Evolutionary conservation across 768 basidiomycete genomes (phyloP).

Genomic region (Neoboletus brunneissimus): DNA sequence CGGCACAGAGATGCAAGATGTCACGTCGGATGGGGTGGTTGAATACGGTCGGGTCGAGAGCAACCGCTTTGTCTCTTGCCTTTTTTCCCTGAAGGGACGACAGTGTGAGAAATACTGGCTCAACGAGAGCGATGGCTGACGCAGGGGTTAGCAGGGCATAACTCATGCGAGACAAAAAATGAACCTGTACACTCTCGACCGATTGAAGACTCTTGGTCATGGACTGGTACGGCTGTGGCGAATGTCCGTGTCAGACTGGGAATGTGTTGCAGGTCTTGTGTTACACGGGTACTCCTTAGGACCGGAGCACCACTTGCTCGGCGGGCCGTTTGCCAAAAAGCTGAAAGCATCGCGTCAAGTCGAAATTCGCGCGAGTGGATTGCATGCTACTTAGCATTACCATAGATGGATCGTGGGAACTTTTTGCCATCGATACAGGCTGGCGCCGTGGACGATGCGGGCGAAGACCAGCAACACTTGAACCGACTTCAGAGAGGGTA

Average conservation of each 20-base stretch:
- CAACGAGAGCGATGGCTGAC: conserved; percentile 37
- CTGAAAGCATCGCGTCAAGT: conserved; percentile 16
- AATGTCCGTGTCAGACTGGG: conserved; percentile 12
- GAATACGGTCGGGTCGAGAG: conserved; percentile 81
- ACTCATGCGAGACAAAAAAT: conserved; percentile 2
- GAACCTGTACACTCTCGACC: conserved; percentile 15
- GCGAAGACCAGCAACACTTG: conserved; percentile 24
- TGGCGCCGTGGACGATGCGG: background rate
- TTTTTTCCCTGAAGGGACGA: conserved; percentile 51
- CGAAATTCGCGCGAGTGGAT: background rate
- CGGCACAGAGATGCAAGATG: conserved; percentile 89
- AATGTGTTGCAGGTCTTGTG: background rate
- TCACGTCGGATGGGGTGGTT: conserved; percentile 85
- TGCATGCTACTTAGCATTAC: conserved; percentile 10
- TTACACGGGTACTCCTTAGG: background rate
- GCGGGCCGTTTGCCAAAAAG: conserved; percentile 13
- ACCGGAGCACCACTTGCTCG: conserved; percentile 8
- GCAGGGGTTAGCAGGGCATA: conserved; percentile 5
- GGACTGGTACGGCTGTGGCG: conserved; percentile 3
- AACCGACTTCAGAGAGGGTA: conserved; percentile 39
- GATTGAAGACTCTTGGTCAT: background rate
- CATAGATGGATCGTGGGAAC: conserved; percentile 28
- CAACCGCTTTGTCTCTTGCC: conserved; percentile 47
- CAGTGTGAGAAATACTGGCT: conserved; percentile 61
- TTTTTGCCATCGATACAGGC: background rate